Evolutionary conservation across 495 filamentous ascomycete genomes (phyloP).

Genomic region (Antarctomyces pellizariae): DNA sequence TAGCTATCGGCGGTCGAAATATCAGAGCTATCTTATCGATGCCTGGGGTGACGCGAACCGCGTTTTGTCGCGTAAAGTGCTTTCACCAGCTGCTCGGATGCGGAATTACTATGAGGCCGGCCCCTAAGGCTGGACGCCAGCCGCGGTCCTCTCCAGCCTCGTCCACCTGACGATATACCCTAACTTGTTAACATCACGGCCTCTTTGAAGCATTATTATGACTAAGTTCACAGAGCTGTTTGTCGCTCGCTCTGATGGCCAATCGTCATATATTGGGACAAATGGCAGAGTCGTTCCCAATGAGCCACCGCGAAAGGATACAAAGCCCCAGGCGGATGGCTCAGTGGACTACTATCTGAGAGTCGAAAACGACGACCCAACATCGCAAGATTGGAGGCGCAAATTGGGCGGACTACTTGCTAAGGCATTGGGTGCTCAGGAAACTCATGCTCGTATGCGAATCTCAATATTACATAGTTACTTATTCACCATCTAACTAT

Average conservation of each 20-base stretch:
- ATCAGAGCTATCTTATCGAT: too few species aligned
- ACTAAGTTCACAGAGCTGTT: too few species aligned
- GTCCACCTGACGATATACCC: too few species aligned
- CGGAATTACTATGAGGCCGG: too few species aligned
- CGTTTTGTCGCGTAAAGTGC: too few species aligned
- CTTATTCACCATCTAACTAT: slow-evolving; percentile 6
- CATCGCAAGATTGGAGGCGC: slow-evolving; percentile 27
- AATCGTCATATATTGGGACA: slow-evolving; percentile 10
- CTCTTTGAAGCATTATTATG: slow-evolving; percentile 10
- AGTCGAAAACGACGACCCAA: slow-evolving; percentile 17
- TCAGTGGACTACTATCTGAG: slow-evolving; percentile 22
- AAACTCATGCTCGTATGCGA: not conserved
- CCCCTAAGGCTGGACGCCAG: too few species aligned
- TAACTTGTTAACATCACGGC: slow-evolving; percentile 7
- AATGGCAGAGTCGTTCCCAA: slow-evolving; percentile 17
- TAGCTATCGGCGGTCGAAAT: too few species aligned
- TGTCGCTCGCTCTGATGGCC: slow-evolving; percentile 19
- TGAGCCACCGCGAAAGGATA: slow-evolving; percentile 19
- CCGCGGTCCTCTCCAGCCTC: too few species aligned
- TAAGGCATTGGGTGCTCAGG: slow-evolving; percentile 15
- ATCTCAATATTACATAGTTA: not conserved
- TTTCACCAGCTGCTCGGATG: too few species aligned
- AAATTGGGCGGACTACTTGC: slow-evolving; percentile 29
- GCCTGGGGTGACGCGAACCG: too few species aligned
- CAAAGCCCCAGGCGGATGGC: slow-evolving; percentile 23